These are phyloP conservation scores for Mortierella antarctica DNA, from an alignment of 192 early-diverging fungal genomes.

Conservation along the genomic window DNA sequence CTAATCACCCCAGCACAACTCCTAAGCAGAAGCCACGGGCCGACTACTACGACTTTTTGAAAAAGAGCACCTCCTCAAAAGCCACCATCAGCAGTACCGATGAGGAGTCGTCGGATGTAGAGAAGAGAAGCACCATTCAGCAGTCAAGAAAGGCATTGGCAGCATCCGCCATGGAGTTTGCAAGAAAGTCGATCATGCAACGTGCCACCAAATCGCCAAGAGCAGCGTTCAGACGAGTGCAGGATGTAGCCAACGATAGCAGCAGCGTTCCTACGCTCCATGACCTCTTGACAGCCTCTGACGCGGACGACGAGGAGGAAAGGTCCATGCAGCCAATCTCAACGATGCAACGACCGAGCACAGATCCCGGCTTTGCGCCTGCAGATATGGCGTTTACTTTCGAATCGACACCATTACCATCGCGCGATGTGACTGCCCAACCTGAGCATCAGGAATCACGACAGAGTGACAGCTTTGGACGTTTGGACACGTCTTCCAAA, in stretches of 20 bases:
- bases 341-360: background rate
- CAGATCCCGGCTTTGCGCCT: conserved; percentile 1
- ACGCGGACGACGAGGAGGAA: background rate
- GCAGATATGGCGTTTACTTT: conserved; percentile 22
- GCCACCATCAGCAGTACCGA: background rate
- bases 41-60: conserved; percentile 3
- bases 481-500: no score
- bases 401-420: conserved; percentile 12
- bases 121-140: background rate
- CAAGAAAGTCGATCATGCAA: conserved; percentile 39
- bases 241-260: conserved; percentile 14
- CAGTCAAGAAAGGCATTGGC: background rate
- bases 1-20: conserved; percentile 6
- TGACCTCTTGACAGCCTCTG: conserved; percentile 24
- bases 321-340: no score
- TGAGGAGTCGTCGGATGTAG: conserved; percentile 4
- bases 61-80: background rate
- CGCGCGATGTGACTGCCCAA: background rate
- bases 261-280: conserved; percentile 10
- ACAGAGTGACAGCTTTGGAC: background rate
- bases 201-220: conserved; percentile 14
- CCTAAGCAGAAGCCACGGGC: background rate
- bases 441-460: background rate
- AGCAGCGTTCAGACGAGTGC: conserved; percentile 15
- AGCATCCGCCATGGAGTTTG: conserved; percentile 21